phyloP scores from a whole-genome alignment of 2,329 filamentous ascomycete species.

The Ustulina deusta region DNA sequence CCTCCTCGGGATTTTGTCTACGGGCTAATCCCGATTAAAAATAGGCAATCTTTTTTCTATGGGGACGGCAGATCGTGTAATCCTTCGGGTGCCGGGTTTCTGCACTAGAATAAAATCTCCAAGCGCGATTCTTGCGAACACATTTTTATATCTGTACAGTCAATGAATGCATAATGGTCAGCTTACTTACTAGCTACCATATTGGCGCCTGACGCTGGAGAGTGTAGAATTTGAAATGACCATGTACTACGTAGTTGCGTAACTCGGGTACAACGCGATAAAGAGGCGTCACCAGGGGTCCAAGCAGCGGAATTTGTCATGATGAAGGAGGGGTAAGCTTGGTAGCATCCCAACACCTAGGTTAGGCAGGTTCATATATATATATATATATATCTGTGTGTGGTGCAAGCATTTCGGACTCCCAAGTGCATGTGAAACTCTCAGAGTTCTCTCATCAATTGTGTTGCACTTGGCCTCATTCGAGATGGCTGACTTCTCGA shows the following conservation, averaged over 20 bases:
- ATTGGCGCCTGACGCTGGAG: not conserved
- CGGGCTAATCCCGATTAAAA: slow-evolving; percentile 1
- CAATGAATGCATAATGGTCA: slow-evolving; percentile 11
- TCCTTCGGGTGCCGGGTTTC: slow-evolving; percentile 17
- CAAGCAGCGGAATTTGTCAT: slow-evolving; percentile 34
- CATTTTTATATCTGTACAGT: slow-evolving; percentile 1
- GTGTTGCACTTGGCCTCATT: not conserved
- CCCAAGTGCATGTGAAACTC: slow-evolving; percentile 13
- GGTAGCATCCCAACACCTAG: slow-evolving; percentile 4
- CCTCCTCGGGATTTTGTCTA: not conserved
- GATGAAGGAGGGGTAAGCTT: slow-evolving; percentile 15
- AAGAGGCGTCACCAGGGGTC: slow-evolving; percentile 8
- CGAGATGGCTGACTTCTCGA: slow-evolving; percentile 31
- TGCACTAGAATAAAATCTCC: slow-evolving; percentile 8
- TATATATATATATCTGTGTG: slow-evolving; percentile 31
- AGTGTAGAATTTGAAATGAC: slow-evolving; percentile 5
- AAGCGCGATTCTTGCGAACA: slow-evolving; percentile 13
- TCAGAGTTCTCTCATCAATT: slow-evolving; percentile 6
- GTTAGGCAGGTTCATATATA: slow-evolving; percentile 10
- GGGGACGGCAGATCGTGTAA: slow-evolving; percentile 26
- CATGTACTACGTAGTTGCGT: not conserved
- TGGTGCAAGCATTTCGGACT: not conserved
- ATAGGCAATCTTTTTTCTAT: not conserved
- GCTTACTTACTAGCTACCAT: slow-evolving; percentile 18
- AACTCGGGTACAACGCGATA: slow-evolving; percentile 20